Percentiles rank a stretch among this genome's conserved stretches.
These are phyloP conservation scores for Tuber indicum DNA, from an alignment of 495 filamentous ascomycete species.

Conservation along the genomic window DNA sequence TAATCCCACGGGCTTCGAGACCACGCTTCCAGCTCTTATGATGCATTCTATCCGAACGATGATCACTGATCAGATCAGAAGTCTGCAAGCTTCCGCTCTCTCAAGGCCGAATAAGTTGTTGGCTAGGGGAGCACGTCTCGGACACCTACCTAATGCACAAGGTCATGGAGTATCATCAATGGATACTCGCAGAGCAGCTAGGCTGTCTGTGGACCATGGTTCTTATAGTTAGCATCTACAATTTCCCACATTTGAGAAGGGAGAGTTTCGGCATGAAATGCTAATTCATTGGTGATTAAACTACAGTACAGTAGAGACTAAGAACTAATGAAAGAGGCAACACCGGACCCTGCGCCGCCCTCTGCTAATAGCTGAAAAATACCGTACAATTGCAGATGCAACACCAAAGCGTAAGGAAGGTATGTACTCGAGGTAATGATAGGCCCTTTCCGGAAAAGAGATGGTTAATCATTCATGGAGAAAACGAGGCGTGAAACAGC, in stretches of 20 bases:
- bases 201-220: neutral
- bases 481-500: neutral
- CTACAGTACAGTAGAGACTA: conserved; percentile 1
- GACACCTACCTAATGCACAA: neutral
- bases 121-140: neutral
- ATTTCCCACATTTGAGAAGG: neutral
- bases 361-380: conserved; percentile 4
- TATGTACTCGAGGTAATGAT: conserved; percentile 1
- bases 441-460: neutral
- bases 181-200: neutral
- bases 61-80: neutral
- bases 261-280: neutral
- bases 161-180: neutral
- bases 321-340: neutral
- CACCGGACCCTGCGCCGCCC: neutral
- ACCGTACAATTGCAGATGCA: conserved; percentile 5
- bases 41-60: neutral
- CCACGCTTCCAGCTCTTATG: neutral
- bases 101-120: neutral
- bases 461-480: neutral
- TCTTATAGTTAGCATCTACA: conserved; percentile 1
- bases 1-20: neutral
- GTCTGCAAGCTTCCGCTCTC: neutral
- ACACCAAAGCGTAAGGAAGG: neutral
- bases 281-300: neutral